phyloP scores from a whole-genome alignment of 2,329 filamentous ascomycete species.

The Raffaelea ambrosiae region DNA sequence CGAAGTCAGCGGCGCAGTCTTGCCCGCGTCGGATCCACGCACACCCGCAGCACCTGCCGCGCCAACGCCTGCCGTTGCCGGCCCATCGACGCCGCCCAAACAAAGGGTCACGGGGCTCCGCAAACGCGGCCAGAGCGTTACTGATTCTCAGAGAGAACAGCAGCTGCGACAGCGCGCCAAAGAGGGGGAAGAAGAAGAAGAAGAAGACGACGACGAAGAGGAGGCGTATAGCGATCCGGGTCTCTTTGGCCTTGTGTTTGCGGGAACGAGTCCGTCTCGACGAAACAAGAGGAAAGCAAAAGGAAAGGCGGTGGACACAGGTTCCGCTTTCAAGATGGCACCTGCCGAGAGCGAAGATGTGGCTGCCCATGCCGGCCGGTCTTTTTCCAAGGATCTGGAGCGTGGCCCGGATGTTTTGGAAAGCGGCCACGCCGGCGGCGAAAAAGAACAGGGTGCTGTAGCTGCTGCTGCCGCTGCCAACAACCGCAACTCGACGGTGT shows the following conservation, averaged over 20 bases:
- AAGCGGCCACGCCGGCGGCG: neutral
- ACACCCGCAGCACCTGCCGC: slow-evolving; percentile 1
- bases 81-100: neutral
- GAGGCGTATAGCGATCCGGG: slow-evolving; percentile 5
- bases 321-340: slow-evolving; percentile 25
- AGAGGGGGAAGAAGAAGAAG: neutral
- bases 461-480: no score
- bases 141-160: slow-evolving; percentile 3
- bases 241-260: slow-evolving; percentile 10
- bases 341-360: slow-evolving; percentile 23
- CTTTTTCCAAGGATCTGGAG: slow-evolving; percentile 45
- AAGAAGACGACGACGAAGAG: neutral
- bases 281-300: slow-evolving; percentile 40
- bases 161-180: neutral
- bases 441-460: slow-evolving; percentile 19
- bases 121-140: slow-evolving; percentile 22
- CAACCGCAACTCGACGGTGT: slow-evolving; percentile 35
- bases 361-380: slow-evolving; percentile 18
- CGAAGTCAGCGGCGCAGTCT: slow-evolving; percentile 3
- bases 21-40: slow-evolving; percentile 18
- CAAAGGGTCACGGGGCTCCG: slow-evolving; percentile 15
- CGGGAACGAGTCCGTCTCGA: slow-evolving; percentile 11
- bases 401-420: slow-evolving; percentile 40
- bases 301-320: slow-evolving; percentile 24
- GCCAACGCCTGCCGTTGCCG: neutral